phyloP scores from a whole-genome alignment of 148 eudicot species.

The Bassia scoparia region DNA sequence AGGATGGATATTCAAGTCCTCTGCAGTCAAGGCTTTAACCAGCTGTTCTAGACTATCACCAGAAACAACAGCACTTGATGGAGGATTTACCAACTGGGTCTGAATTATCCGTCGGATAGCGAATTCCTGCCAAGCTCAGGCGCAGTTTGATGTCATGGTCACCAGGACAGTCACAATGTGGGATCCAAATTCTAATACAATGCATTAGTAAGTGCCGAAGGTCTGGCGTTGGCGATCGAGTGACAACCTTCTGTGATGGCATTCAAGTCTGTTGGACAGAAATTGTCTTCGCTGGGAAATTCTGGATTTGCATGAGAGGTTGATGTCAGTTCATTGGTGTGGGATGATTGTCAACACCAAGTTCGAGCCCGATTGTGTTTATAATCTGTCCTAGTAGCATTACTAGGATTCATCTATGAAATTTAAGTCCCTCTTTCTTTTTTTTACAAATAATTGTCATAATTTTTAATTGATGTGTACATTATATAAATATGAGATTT shows the following conservation, averaged over 20 bases:
- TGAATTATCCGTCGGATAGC: constrained; percentile 39
- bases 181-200: constrained; percentile 27
- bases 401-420: no score
- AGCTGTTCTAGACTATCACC: constrained; percentile 17
- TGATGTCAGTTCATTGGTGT: constrained; percentile 39
- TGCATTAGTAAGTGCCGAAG: not conserved
- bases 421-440: no score
- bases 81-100: constrained; percentile 16
- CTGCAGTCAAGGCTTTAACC: constrained; percentile 30
- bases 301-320: constrained; percentile 23
- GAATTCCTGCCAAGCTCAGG: constrained; percentile 6
- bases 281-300: constrained; percentile 18
- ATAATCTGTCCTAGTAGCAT: constrained; percentile 17
- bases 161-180: constrained; percentile 41
- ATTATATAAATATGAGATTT: no score
- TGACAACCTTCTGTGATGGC: constrained; percentile 27
- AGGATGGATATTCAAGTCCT: constrained; percentile 31
- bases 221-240: constrained; percentile 15
- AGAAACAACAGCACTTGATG: constrained; percentile 15
- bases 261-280: constrained; percentile 29
- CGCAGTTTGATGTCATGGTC: constrained; percentile 22
- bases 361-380: constrained; percentile 48
- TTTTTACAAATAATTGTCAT: no score
- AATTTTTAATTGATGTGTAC: no score
- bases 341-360: constrained; percentile 46